These are phyloP conservation scores for Delonix regia DNA, from an alignment of 306 rosid genomes.

Conservation along the genomic window DNA sequence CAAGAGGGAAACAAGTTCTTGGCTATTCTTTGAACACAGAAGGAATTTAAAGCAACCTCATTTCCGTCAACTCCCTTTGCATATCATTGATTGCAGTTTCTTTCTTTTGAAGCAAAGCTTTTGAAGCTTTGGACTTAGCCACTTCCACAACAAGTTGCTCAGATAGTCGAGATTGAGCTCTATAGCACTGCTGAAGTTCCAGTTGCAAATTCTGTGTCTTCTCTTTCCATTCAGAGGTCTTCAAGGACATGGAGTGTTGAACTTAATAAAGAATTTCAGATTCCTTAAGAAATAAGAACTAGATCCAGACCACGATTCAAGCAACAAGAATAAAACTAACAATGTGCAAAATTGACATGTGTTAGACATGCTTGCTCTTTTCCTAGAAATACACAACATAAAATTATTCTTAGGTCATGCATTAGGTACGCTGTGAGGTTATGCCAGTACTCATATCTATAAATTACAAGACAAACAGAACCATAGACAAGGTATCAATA, in stretches of 20 bases:
- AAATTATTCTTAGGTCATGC: neutral
- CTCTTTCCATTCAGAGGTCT: slow-evolving; percentile 97
- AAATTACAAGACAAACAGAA: neutral
- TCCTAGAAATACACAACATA: neutral
- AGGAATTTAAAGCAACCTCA: slow-evolving; percentile 51
- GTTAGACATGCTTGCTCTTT: neutral
- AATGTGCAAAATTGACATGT: neutral
- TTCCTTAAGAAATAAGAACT: neutral
- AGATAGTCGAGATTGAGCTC: slow-evolving; percentile 85
- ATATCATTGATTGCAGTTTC: slow-evolving; percentile 51
- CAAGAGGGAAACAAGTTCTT: neutral
- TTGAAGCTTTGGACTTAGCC: slow-evolving; percentile 72
- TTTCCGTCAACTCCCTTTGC: slow-evolving; percentile 64
- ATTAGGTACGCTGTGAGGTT: neutral
- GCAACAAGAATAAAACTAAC: slow-evolving; percentile 1
- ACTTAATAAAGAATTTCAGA: slow-evolving; percentile 24
- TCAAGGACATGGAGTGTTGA: slow-evolving; percentile 19
- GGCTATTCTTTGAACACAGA: neutral
- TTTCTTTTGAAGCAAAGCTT: slow-evolving; percentile 68
- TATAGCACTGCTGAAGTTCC: slow-evolving; percentile 92
- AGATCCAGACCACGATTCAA: slow-evolving; percentile 10
- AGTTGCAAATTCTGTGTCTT: slow-evolving; percentile 73
- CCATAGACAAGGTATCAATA: neutral
- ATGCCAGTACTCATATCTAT: neutral
- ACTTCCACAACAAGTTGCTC: slow-evolving; percentile 95